A percentile compares a stretch with the other conserved stretches of the same genome.
Conservation (phyloP, 2,329 filamentous ascomycete species). For the Tolypocladium album region DNA sequence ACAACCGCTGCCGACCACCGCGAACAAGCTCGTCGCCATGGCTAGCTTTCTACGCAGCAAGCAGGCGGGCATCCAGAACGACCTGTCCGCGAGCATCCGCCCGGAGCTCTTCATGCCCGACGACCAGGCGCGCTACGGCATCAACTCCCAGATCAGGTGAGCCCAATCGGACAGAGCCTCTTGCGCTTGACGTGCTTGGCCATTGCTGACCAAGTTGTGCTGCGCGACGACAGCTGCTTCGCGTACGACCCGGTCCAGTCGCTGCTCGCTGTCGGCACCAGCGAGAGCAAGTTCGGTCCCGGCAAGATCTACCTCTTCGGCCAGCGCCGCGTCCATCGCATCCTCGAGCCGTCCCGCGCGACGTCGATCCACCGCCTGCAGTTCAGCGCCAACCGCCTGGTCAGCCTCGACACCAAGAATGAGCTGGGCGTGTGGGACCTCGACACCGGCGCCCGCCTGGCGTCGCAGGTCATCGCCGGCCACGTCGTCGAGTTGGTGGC, state of each 20-base stretch:
- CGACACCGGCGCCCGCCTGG: slow-evolving; percentile 53
- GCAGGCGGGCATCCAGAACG: slow-evolving; percentile 85
- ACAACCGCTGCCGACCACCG: background rate
- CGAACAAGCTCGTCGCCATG: slow-evolving; percentile 42
- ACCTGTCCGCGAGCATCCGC: slow-evolving; percentile 73
- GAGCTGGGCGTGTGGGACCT: slow-evolving; percentile 80
- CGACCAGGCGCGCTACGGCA: slow-evolving; percentile 72
- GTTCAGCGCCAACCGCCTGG: slow-evolving; percentile 76
- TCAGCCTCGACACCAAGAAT: slow-evolving; percentile 78
- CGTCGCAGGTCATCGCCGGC: slow-evolving; percentile 66
- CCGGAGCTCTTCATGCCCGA: slow-evolving; percentile 74
- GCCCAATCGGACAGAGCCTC: background rate
- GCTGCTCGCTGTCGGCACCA: slow-evolving; percentile 83
- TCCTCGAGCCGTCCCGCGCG: slow-evolving; percentile 58
- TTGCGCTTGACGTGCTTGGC: background rate
- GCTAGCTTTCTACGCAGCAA: slow-evolving; percentile 82
- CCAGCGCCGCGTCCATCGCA: slow-evolving; percentile 66
- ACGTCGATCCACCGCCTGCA: slow-evolving; percentile 68
- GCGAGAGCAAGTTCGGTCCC: slow-evolving; percentile 72
- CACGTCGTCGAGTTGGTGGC: slow-evolving; percentile 64
- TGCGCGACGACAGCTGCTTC: slow-evolving; percentile 46
- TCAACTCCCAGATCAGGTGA: slow-evolving; percentile 64
- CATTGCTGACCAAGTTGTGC: slow-evolving; percentile 6
- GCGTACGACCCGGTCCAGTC: slow-evolving; percentile 93
- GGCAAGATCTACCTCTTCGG: slow-evolving; percentile 88